Evolutionary conservation across 73 alveolate species (phyloP).

Genomic region (Uronychia setigera): DNA sequence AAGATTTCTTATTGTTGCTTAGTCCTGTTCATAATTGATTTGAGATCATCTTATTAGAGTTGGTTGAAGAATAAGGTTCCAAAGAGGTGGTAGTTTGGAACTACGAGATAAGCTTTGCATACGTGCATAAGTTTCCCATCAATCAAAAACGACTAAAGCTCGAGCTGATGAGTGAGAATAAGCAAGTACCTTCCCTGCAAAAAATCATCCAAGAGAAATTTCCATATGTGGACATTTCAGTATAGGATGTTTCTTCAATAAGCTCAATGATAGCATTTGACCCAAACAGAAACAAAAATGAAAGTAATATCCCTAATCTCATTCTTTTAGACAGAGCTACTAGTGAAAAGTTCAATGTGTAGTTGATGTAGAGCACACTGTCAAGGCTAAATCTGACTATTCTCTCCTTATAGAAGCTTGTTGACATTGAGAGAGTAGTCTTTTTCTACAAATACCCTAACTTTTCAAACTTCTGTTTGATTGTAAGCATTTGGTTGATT

Average conservation of each 20-base stretch:
- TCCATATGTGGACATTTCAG: not conserved
- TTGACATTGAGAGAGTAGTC: not conserved
- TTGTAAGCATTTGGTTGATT: not conserved
- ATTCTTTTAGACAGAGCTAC: not conserved
- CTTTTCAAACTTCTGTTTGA: not conserved
- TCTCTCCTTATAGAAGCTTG: not conserved
- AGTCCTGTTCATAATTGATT: conserved; percentile 36
- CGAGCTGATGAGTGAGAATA: not conserved
- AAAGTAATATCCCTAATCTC: not conserved
- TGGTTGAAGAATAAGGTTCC: conserved; percentile 1
- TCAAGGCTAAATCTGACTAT: not conserved
- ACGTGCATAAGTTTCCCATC: not conserved
- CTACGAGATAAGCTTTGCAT: not conserved
- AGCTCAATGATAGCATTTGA: not conserved
- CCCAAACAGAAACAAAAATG: not conserved
- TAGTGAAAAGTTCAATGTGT: not conserved
- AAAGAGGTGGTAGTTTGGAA: not conserved
- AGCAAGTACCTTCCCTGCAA: not conserved
- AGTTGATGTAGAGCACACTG: not conserved
- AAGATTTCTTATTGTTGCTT: not conserved
- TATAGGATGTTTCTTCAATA: not conserved
- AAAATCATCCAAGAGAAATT: not conserved
- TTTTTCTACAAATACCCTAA: not conserved
- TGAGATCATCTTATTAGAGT: conserved; percentile 13
- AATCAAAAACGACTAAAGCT: not conserved